Evolutionary conservation across 2,329 filamentous ascomycete species (phyloP).

Genomic region (Rhinocladiella similis): DNA sequence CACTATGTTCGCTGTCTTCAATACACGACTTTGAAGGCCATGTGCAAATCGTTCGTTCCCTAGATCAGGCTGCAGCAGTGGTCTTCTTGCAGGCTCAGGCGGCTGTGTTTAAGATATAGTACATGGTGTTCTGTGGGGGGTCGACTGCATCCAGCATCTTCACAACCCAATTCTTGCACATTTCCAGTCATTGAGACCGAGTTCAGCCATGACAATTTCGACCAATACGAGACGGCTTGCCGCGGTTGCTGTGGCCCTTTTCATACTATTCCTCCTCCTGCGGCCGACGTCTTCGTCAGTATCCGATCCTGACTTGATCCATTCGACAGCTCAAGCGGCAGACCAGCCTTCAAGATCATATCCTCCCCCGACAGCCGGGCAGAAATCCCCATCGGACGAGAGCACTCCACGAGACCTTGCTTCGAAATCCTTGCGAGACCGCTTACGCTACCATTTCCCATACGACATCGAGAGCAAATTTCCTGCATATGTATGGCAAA

Average conservation of each 20-base stretch:
- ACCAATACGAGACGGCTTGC: constrained; percentile 5
- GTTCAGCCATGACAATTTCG: constrained; percentile 4
- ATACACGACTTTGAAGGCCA: neutral
- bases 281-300: constrained; percentile 58
- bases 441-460: constrained; percentile 88
- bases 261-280: constrained; percentile 70
- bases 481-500: constrained; percentile 98
- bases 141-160: neutral
- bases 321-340: constrained; percentile 32
- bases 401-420: constrained; percentile 69
- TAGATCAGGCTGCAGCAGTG: neutral
- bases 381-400: constrained; percentile 49
- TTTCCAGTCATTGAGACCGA: neutral
- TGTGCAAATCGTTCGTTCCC: neutral
- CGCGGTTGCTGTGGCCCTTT: constrained; percentile 65
- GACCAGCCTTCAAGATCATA: constrained; percentile 33
- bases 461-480: constrained; percentile 89
- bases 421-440: constrained; percentile 70
- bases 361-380: constrained; percentile 37
- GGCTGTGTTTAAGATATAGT: neutral
- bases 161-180: neutral
- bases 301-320: constrained; percentile 43
- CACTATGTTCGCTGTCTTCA: too few relatives aligned
- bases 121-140: neutral
- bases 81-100: neutral